phyloP scores from a whole-genome alignment of 2,329 filamentous ascomycete species.

The Thyridium curvatum region DNA sequence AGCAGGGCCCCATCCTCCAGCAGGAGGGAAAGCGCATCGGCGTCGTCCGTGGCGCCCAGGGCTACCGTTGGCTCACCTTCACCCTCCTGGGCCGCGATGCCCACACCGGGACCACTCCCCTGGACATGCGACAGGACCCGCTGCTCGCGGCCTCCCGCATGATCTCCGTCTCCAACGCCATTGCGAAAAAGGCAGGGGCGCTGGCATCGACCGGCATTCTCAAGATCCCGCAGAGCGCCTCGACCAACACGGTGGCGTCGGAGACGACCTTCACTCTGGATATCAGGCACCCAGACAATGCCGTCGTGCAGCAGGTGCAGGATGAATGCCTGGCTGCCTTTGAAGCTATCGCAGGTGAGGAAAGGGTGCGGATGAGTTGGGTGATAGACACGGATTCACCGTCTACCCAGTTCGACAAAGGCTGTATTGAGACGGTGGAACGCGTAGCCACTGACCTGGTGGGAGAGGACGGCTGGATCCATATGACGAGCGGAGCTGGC shows the following conservation, averaged over 20 bases:
- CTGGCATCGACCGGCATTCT: conserved; percentile 67
- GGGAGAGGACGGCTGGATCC: no score
- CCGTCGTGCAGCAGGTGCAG: conserved; percentile 11
- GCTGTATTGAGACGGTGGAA: no score
- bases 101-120: conserved; percentile 69
- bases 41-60: conserved; percentile 67
- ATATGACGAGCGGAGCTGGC: conserved; percentile 34
- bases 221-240: conserved; percentile 7
- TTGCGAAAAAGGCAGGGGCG: conserved; percentile 53
- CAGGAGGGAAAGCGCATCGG: conserved; percentile 56
- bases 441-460: no score
- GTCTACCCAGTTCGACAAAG: no score
- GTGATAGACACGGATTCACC: no score
- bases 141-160: conserved; percentile 47
- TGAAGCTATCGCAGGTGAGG: conserved; percentile 13
- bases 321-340: conserved; percentile 14
- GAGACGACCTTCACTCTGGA: conserved; percentile 11
- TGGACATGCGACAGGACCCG: conserved; percentile 21
- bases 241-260: conserved; percentile 10
- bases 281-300: conserved; percentile 10
- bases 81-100: conserved; percentile 60
- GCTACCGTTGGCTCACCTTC: conserved; percentile 68
- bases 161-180: conserved; percentile 58
- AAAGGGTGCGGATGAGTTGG: conserved; percentile 2
- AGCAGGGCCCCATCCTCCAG: conserved; percentile 74